Base-by-base conservation (phyloP, 257 asterid species). In the Salvia rosmarinus region DNA sequence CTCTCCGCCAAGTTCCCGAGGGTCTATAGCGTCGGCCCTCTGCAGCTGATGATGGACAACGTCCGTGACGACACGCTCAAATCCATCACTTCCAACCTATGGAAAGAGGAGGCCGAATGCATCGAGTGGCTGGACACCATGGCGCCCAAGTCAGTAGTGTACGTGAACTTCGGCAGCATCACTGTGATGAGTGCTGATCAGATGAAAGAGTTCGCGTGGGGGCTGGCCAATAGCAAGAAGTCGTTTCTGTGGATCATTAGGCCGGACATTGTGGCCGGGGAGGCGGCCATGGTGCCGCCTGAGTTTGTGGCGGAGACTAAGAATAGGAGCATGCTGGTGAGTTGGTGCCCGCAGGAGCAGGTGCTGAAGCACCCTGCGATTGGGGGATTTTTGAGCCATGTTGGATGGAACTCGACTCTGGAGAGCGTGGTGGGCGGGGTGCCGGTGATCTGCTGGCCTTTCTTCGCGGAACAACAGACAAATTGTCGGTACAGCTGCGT, bases 151-250 rank as follows among this genome's bases (percentile, higher is more conserved):
- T 84, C 91, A 1, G 89, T 86, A 0, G 85, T 86, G 17, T 82
- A 82, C 35, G 91, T 86, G 5, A 86, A 86, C 17, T 86, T 86
- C 25, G 89, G 89, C n/a, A 81, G 89, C 79, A 78, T 87, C 28
- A 82, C 88, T 0, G 83, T 82, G 0, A 67, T 87, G 68, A 80
- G 85, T 0, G 75, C 84, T 0, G 58, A 73, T 4, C 92, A 87
- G 32, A 60, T 87, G 21, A 70, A 70, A 0, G 92, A 87, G 35
- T 81, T 87, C 13, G 90, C 92, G 0, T 84, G 88, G 88, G 89
- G 90, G 9, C 80, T 85, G 0, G 88, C 89, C 0, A 77, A 76
- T 1, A 81, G 85, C 57, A 71, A 70, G 72, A 82, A 84, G 65
- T 74, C 78, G 0, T 84, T 87, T 28, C 20, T 87, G 17, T 87